A percentile compares a stretch with the other conserved stretches of the same genome.
These are phyloP conservation scores for Suillus occidentalis DNA, from an alignment of 768 basidiomycete genomes.

Conservation along the genomic window DNA sequence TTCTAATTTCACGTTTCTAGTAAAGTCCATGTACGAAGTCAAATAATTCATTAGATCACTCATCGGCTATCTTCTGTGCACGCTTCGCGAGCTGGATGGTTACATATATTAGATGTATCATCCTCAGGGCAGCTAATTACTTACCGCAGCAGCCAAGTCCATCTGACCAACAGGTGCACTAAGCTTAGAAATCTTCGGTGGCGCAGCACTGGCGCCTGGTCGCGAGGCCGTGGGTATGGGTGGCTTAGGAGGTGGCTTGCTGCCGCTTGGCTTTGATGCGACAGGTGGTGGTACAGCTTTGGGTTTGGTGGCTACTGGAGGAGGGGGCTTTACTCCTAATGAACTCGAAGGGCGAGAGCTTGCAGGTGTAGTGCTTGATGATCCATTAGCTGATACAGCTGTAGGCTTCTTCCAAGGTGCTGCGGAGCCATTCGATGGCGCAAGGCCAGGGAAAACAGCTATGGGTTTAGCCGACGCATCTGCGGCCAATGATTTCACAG, in stretches of 20 bases:
- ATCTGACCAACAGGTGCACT: conserved; percentile 58
- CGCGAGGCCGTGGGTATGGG: conserved; percentile 59
- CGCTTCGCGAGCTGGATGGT: conserved; percentile 68
- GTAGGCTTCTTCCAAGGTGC: conserved; percentile 72
- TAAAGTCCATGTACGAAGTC: not conserved
- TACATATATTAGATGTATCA: conserved; percentile 2
- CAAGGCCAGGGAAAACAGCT: conserved; percentile 81
- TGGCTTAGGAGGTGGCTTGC: conserved; percentile 57
- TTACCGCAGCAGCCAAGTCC: conserved; percentile 82
- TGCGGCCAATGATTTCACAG: conserved; percentile 48
- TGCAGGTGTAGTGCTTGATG: conserved; percentile 39
- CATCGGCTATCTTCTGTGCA: conserved; percentile 62
- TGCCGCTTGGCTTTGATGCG: conserved; percentile 51
- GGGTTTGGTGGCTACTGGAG: conserved; percentile 64
- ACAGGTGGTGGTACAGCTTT: conserved; percentile 60
- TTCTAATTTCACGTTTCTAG: conserved; percentile 2
- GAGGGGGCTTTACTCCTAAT: conserved; percentile 51
- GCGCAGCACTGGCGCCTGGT: conserved; percentile 42
- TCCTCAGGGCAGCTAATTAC: conserved; percentile 21
- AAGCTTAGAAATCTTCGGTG: conserved; percentile 41
- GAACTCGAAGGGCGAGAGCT: conserved; percentile 54
- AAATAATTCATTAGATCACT: conserved; percentile 28
- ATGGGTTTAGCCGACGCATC: conserved; percentile 73
- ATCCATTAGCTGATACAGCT: conserved; percentile 33
- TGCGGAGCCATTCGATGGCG: conserved; percentile 62